These are phyloP conservation scores for Sporisorium sorghi DNA, from an alignment of 1,284 basidiomycete species.

Conservation along the genomic window DNA sequence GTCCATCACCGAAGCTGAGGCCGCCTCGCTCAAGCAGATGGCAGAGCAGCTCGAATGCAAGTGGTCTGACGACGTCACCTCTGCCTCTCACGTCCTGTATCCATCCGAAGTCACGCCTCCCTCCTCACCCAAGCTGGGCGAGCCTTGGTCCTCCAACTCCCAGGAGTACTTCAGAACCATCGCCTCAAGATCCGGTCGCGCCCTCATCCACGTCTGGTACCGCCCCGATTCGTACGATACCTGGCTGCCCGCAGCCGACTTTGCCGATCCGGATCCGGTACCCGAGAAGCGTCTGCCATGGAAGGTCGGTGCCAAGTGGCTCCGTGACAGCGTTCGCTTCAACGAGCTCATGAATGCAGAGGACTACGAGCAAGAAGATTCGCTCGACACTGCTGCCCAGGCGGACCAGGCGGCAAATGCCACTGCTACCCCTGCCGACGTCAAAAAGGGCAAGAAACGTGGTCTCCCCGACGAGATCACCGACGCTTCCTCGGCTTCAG, in stretches of 20 bases:
- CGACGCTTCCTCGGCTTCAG: conserved; percentile 47
- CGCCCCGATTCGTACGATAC: conserved; percentile 69
- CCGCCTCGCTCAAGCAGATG: conserved; percentile 49
- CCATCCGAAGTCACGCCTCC: conserved; percentile 53
- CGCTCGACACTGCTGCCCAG: conserved; percentile 33
- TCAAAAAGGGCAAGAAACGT: conserved; percentile 58
- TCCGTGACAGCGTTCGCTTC: conserved; percentile 62
- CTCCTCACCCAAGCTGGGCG: conserved; percentile 46
- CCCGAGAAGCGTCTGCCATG: conserved; percentile 59
- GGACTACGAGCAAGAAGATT: conserved; percentile 66
- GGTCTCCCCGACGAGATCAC: conserved; percentile 65
- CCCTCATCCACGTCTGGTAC: conserved; percentile 69
- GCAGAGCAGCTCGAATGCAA: conserved; percentile 59
- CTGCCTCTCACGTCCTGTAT: conserved; percentile 62
- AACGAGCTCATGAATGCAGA: conserved; percentile 70
- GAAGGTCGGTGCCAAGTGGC: conserved; percentile 63
- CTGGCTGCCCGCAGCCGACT: conserved; percentile 68
- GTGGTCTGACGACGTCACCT: conserved; percentile 53
- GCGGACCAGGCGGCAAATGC: conserved; percentile 33
- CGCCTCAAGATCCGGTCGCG: conserved; percentile 57
- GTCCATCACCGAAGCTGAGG: conserved; percentile 63
- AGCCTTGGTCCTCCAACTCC: conserved; percentile 27
- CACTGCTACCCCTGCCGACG: conserved; percentile 16
- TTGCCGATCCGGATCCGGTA: conserved; percentile 66
- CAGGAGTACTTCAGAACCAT: conserved; percentile 68